phyloP scores from a whole-genome alignment of 371 early-diverging fungal species.

The Capillidium heterosporum region DNA sequence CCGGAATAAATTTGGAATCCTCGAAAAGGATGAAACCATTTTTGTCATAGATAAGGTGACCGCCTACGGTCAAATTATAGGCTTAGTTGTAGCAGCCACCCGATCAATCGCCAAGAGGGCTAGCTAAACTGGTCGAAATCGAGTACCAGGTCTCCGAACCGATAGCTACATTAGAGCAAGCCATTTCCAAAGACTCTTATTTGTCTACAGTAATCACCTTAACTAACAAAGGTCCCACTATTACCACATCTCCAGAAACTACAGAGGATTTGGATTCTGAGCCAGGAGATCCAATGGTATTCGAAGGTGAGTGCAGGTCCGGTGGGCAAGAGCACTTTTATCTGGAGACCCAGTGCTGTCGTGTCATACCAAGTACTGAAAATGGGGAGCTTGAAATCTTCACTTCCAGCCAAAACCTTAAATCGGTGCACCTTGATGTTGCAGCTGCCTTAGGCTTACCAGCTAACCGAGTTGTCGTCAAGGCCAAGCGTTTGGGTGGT shows the following conservation, averaged over 20 bases:
- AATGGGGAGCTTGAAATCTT: constrained; percentile 51
- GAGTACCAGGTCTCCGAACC: constrained; percentile 37
- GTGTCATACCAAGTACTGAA: constrained; percentile 49
- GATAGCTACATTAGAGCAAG: constrained; percentile 46
- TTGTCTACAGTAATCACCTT: no score
- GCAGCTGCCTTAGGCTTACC: constrained; percentile 39
- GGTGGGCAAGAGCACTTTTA: constrained; percentile 52
- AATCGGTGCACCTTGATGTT: constrained; percentile 36
- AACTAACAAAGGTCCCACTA: no score
- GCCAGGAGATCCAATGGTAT: constrained; percentile 25
- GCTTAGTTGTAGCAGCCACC: constrained; percentile 42
- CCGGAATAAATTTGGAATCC: constrained; percentile 24
- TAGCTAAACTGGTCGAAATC: constrained; percentile 36
- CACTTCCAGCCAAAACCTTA: constrained; percentile 48
- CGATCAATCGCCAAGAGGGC: constrained; percentile 37
- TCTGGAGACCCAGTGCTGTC: constrained; percentile 42
- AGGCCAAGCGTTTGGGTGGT: constrained; percentile 56
- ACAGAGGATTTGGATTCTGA: constrained; percentile 22
- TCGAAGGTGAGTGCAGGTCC: constrained; percentile 23
- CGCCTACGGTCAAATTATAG: constrained; percentile 46
- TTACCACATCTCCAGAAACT: no score
- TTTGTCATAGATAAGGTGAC: constrained; percentile 39
- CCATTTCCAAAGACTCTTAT: constrained; percentile 39
- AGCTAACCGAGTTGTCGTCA: constrained; percentile 31
- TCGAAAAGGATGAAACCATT: constrained; percentile 42